phyloP scores from a whole-genome alignment of 306 rosid species.

The Castanea mollissima region DNA sequence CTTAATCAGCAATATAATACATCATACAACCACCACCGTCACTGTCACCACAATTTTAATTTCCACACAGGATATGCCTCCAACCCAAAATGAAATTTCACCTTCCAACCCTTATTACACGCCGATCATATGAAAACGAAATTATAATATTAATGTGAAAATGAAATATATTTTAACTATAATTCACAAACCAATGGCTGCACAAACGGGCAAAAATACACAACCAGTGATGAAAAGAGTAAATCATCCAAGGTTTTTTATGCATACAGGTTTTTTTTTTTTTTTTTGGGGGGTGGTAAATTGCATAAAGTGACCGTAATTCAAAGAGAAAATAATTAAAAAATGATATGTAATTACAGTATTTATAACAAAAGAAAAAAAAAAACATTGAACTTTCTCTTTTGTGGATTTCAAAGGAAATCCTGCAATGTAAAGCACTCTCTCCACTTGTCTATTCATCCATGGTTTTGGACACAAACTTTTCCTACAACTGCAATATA shows the following conservation, averaged over 20 bases:
- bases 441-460: slow-evolving; percentile 38
- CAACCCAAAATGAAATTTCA: neutral
- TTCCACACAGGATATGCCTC: neutral
- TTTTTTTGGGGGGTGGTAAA: too few species aligned
- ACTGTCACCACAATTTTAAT: neutral
- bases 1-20: neutral
- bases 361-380: slow-evolving; percentile 49
- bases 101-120: neutral
- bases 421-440: slow-evolving; percentile 44
- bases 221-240: slow-evolving; percentile 23
- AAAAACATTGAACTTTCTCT: neutral
- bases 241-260: neutral
- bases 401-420: slow-evolving; percentile 22
- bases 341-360: slow-evolving; percentile 73
- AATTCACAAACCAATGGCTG: slow-evolving; percentile 35
- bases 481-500: slow-evolving; percentile 60
- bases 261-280: neutral
- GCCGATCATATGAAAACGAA: neutral
- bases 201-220: slow-evolving; percentile 6
- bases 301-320: slow-evolving; percentile 52
- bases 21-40: neutral
- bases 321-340: slow-evolving; percentile 38
- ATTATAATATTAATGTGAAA: too few species aligned
- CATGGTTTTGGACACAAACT: slow-evolving; percentile 40
- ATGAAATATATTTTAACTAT: neutral